Base-by-base conservation (phyloP, 2,329 filamentous ascomycete species). In the Ramichloridium luteum region DNA sequence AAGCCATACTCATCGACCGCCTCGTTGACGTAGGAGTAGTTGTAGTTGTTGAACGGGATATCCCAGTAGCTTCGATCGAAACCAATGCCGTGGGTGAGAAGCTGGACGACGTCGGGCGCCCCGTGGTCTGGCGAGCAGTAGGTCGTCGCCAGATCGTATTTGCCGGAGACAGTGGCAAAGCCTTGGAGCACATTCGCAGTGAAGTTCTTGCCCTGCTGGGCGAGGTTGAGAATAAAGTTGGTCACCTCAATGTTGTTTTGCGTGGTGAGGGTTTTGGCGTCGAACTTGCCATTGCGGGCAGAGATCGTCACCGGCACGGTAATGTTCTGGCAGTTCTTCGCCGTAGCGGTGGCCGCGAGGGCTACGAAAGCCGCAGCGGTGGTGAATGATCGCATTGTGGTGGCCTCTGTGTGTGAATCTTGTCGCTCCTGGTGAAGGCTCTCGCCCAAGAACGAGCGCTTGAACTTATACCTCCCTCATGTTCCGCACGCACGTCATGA, bases 1-100 rank as follows among this genome's bases (percentile, higher is more conserved):
- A 70, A 77, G 25, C 68, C 68, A 23, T 65, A 59, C 6, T 60
- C 41, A 25, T 61, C 64, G 2, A 75, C 60, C 2, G 74, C 74
- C 9, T 55, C 53, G 28, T 68, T 59, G 16, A 72, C 61, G 49
- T 79, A 80, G 46, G 65, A 72, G 57, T 80, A 77, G 48, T 74
- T 72, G 58, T 62, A 67, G 44, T 65, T 57, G n/a, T 16, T 6
- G 27, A 17, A 29, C 8, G 20, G 20, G 5, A 8, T 6, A 28
- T 4, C 15, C 64, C 67, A 42, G 70, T 61, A 77, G 25, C 60
- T 67, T 29, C 65, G 66, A 44, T 69, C 65, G 38, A 69, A 70
- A 6, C 62, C 67, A 43, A 70, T 62, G 16, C 69, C 68, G 44
- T 72, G 67, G 2, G 62, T 65, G 10, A 73, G 49, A 13, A 73